phyloP scores from a whole-genome alignment of 1,284 basidiomycete species.

The Microbotryum intermedium region DNA sequence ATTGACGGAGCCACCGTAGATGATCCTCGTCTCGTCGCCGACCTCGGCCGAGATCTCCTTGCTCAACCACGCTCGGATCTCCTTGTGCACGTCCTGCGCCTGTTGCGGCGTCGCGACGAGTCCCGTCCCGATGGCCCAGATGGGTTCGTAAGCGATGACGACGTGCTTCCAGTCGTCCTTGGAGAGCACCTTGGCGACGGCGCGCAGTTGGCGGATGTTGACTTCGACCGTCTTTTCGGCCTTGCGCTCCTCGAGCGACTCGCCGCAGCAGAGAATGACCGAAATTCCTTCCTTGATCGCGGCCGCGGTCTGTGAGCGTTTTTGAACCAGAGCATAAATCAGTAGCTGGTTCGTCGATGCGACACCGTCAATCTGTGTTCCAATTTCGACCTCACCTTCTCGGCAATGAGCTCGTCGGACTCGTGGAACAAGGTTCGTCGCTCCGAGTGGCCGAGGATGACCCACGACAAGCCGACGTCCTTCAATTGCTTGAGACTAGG shows the following conservation, averaged over 20 bases:
- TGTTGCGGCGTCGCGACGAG: slow-evolving; percentile 72
- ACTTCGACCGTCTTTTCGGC: slow-evolving; percentile 66
- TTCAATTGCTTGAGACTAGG: slow-evolving; percentile 60
- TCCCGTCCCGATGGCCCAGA: slow-evolving; percentile 79
- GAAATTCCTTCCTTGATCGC: slow-evolving; percentile 66
- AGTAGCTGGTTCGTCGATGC: not conserved
- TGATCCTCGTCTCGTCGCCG: slow-evolving; percentile 71
- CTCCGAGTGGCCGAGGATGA: slow-evolving; percentile 97
- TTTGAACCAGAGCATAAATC: too few species aligned
- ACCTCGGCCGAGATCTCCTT: slow-evolving; percentile 58
- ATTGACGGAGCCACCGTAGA: slow-evolving; percentile 92
- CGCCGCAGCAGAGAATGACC: slow-evolving; percentile 93
- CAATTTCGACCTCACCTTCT: slow-evolving; percentile 54
- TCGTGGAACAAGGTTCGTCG: slow-evolving; percentile 89
- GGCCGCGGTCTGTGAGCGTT: slow-evolving; percentile 29
- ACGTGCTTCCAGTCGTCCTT: slow-evolving; percentile 78
- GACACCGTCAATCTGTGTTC: too few species aligned
- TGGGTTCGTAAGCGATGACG: slow-evolving; percentile 73
- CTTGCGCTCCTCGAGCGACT: slow-evolving; percentile 86
- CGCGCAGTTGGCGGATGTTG: slow-evolving; percentile 71
- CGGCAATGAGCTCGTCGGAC: slow-evolving; percentile 65
- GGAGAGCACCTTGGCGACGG: slow-evolving; percentile 56
- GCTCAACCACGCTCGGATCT: slow-evolving; percentile 69
- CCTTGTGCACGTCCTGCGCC: slow-evolving; percentile 85
- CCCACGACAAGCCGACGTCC: slow-evolving; percentile 80